phyloP scores from a whole-genome alignment of 1,284 basidiomycete species.

The Singerocomus inundabilis region DNA sequence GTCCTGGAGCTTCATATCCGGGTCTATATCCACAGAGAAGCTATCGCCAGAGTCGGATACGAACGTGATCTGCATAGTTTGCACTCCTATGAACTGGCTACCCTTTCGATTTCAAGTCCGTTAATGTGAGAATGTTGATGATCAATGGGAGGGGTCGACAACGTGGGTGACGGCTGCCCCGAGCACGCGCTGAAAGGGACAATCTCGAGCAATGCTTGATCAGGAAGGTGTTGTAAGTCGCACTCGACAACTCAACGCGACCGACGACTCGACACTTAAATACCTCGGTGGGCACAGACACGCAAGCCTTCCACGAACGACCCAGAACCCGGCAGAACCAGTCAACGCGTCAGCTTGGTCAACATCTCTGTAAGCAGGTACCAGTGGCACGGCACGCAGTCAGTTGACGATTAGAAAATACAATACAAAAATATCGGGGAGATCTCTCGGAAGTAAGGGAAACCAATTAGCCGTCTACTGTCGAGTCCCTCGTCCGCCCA shows the following conservation, averaged over 20 bases:
- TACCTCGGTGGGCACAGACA: slow-evolving; percentile 11
- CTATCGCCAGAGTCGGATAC: slow-evolving; percentile 73
- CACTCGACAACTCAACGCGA: background rate
- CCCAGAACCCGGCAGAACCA: slow-evolving; percentile 27
- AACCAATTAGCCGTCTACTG: slow-evolving; percentile 18
- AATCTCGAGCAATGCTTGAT: slow-evolving; percentile 21
- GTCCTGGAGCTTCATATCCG: too few relatives aligned
- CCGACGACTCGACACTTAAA: slow-evolving; percentile 8
- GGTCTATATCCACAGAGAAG: slow-evolving; percentile 53
- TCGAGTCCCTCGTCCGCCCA: slow-evolving; percentile 36
- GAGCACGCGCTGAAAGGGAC: background rate
- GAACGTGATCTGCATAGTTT: slow-evolving; percentile 79
- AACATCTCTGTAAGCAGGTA: slow-evolving; percentile 14
- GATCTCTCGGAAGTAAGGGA: background rate
- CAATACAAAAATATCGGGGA: background rate
- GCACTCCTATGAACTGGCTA: background rate
- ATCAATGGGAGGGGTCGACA: slow-evolving; percentile 5
- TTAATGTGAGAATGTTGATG: slow-evolving; percentile 7
- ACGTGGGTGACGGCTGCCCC: background rate
- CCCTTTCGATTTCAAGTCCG: background rate
- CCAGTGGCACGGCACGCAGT: slow-evolving; percentile 2
- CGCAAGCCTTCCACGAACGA: slow-evolving; percentile 24
- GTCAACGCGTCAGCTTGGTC: slow-evolving; percentile 17
- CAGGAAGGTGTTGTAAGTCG: slow-evolving; percentile 24
- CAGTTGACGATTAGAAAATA: slow-evolving; percentile 5